Evolutionary conservation across 2,329 filamentous ascomycete species (phyloP), one percentile per base, ranked within the genome.

Genomic region (Diaporthe caulivora): DNA sequence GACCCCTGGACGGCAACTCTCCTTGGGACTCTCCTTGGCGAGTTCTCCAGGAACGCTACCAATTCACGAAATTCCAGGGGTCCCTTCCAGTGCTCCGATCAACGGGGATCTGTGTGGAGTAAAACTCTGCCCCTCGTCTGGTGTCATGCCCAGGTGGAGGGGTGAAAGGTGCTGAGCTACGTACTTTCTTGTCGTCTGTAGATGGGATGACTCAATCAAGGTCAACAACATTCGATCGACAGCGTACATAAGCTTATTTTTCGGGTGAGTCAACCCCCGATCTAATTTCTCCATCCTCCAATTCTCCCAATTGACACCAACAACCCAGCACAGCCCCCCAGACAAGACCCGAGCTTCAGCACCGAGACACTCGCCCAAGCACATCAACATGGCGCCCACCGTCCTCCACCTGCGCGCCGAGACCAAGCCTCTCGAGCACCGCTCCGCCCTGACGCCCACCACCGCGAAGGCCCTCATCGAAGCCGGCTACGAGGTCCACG

Each of bases 401-500:
- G 76, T 82, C 73, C 83, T 90, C 77, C 90, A 88, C 80, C 84
- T 90, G 75, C 87, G 89, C 75, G 87, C 89, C 75, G 89, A 91
- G 82, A 88, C 87, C 78, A 91, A 90, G 87, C 86, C 86, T 73
- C 84, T 87, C 73, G 88, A 90, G 83, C 87, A 87, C 79, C 86
- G 88, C 73, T 88, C 87, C 74, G 84, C 86, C 67, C 82, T 87
- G 75, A 89, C 74, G 31, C 74, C 74, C 29, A 72, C 72, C 8
- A 75, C 74, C 24, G 70, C 74, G 47, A 90, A 91, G 83, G 86
- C 87, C 69, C 88, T 94, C 70, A 84, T 94, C 70, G 88, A 93
- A 76, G 92, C 91, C 53, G 92, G 92, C 75, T 94, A 94, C 81
- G 86, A 86, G 31, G 87, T 95, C 77, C 88, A 89, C 65, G 90